Percentiles rank a stretch among this genome's conserved stretches.
Evolutionary conservation across 345 rosid species (phyloP).

Genomic region (Lenwebbia sp.): DNA sequence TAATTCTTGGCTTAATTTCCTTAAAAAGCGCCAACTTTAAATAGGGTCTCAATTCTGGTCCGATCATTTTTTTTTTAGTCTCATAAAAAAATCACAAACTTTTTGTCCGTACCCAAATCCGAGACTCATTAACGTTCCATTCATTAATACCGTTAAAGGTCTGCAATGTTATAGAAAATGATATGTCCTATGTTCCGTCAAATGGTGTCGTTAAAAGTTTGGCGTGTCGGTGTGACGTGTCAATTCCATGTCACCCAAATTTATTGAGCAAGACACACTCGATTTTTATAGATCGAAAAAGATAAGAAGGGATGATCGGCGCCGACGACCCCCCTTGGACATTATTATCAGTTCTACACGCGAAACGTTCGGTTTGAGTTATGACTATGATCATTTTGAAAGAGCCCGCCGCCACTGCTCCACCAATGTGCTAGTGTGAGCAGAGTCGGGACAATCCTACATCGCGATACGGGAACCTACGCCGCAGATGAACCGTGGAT

Average conservation of each 20-base stretch:
- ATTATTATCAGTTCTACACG: rapidly evolving
- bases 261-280: rapidly evolving
- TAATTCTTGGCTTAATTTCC: background rate
- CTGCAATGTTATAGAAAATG: background rate
- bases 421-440: rapidly evolving
- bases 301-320: background rate
- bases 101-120: background rate
- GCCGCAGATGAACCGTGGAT: no score
- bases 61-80: background rate
- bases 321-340: rapidly evolving
- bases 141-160: background rate
- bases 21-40: background rate
- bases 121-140: background rate
- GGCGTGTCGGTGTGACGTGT: rapidly evolving
- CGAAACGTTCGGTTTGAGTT: rapidly evolving
- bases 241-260: background rate
- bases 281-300: background rate
- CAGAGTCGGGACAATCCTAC: background rate
- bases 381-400: background rate
- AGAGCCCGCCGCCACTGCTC: rapidly evolving
- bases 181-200: background rate
- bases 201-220: background rate
- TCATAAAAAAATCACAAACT: background rate
- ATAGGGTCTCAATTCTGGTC: background rate
- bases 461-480: background rate